Evolutionary conservation across 495 filamentous ascomycete species (phyloP), one percentile per base, ranked within the genome.

Genomic region (Penicillium canariense): DNA sequence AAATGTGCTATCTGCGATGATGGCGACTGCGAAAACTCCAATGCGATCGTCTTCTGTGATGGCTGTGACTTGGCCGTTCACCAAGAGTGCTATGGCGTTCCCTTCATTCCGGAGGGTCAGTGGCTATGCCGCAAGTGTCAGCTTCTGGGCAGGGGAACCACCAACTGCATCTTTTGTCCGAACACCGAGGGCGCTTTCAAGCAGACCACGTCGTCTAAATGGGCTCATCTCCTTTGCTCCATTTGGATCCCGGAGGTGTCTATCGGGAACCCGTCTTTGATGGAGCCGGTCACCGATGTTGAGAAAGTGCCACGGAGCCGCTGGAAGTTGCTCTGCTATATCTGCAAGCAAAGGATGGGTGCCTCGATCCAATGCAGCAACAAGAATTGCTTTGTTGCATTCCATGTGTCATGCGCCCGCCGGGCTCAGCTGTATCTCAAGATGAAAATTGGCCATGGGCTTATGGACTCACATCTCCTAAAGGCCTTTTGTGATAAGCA

Each of bases 1-100:
- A 97, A 97, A 68, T 99, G 94, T 63, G 93, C 89, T 27, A 95
- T 99, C 44, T 99, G 94, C 59, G 94, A 97, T 66, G 94, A 97
- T 66, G 95, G 94, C 26, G 94, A 99, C 63, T 97, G 95, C 62
- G 94, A 97, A 73, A 99, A 97, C 67, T 91, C 92, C n/a, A 99
- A 99, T 69, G 95, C 94, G 6, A 99, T 99, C 63, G 95, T 99
- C 20, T 99, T 98, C 71, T 99, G 94, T 61, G 94, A 99, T 66
- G 95, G 94, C 8, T 97, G 94, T 70, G 94, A 99, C 73, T 77
- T 97, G 20, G 94, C 94, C 5, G 94, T 99, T 34, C 94, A 99
- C 69, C 94, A 99, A 66, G 94, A 99, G 70, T 99, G 95, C 72
- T 99, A 98, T 74, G 94, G 94, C 57, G 94, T 99, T 44, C 94